phyloP scores from a whole-genome alignment of 176 grass and related monocot species.

The barley (Hordeum vulgare) region DNA sequence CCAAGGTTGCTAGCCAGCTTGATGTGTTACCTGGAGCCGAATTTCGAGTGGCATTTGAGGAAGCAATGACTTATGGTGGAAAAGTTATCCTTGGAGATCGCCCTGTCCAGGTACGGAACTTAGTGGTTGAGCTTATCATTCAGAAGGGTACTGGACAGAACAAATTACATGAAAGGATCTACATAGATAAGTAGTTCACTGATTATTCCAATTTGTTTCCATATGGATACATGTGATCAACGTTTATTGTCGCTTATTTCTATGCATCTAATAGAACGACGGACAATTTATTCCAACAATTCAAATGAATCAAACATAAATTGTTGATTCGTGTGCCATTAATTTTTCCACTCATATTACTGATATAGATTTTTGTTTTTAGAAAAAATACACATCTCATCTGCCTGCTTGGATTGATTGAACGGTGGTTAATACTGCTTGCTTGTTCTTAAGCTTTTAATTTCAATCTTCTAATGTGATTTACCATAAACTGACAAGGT shows the following conservation, averaged over 20 bases:
- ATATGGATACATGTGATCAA: neutral
- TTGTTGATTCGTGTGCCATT: neutral
- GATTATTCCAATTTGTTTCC: neutral
- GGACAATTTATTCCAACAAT: neutral
- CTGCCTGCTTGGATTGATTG: neutral
- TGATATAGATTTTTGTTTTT: neutral
- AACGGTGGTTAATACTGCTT: neutral
- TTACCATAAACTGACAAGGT: neutral
- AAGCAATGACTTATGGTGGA: slow-evolving; percentile 76
- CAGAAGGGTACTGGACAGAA: neutral
- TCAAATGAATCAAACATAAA: neutral
- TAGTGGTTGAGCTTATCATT: neutral
- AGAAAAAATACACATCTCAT: neutral
- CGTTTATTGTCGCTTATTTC: neutral
- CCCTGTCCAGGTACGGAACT: slow-evolving; percentile 61
- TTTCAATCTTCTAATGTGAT: neutral
- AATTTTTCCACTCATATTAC: neutral
- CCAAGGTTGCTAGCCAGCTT: slow-evolving; percentile 77
- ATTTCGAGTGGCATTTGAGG: slow-evolving; percentile 91
- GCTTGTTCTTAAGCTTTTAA: neutral
- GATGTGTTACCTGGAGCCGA: slow-evolving; percentile 89
- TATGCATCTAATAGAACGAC: neutral
- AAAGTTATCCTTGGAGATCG: slow-evolving; percentile 91
- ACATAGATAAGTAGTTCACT: neutral
- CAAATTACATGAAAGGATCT: neutral